Conservation (phyloP, 345 rosid species). For the Syzygium grande region DNA sequence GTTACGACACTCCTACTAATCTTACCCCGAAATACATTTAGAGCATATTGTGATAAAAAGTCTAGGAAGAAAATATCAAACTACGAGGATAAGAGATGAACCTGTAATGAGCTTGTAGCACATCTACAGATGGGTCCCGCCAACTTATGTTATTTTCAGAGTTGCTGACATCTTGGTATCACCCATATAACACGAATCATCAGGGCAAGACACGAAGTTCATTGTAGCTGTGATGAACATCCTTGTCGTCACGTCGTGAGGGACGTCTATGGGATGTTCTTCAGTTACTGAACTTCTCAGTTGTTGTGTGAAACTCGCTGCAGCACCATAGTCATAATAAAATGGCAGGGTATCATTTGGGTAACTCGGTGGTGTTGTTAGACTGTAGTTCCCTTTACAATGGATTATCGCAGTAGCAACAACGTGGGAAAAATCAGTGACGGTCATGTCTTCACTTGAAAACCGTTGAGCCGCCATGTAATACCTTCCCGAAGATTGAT, state of each 20-base stretch:
- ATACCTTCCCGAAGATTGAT: neutral
- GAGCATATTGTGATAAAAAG: too few species aligned
- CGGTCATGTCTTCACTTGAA: neutral
- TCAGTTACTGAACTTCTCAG: neutral
- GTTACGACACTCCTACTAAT: too few species aligned
- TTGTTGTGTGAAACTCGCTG: neutral
- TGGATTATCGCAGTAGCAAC: neutral
- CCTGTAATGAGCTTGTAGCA: neutral
- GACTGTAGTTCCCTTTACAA: neutral
- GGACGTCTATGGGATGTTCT: constrained; percentile 1
- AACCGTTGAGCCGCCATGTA: neutral
- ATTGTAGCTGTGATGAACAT: neutral
- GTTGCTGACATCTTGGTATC: neutral
- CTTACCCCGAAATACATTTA: too few species aligned
- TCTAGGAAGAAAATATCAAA: neutral
- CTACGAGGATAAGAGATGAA: neutral
- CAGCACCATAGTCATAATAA: neutral
- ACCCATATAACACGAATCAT: neutral
- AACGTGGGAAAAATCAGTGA: neutral
- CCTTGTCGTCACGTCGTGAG: neutral
- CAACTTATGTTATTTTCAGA: constrained; percentile 7
- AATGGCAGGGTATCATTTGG: neutral
- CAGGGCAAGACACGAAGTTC: neutral
- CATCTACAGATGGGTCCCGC: neutral
- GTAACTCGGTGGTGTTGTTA: neutral